Conservation (phyloP, 1,139 yeast genomes). For the Suhomyces bokatorum region DNA sequence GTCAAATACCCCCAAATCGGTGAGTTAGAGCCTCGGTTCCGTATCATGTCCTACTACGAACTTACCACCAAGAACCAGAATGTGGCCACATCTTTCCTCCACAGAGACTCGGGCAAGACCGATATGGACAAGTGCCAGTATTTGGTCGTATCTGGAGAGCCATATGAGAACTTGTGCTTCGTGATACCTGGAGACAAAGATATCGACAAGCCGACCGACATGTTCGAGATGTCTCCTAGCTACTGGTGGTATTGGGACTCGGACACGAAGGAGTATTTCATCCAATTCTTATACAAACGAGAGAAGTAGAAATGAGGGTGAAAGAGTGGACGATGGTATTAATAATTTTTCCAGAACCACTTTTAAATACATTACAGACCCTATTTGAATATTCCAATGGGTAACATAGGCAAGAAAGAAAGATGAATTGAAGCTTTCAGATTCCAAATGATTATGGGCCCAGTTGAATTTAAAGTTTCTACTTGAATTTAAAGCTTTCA, state of each 20-base stretch:
- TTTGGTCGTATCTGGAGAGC: constrained; percentile 77
- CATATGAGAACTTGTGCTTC: constrained; percentile 75
- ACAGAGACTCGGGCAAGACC: constrained; percentile 31
- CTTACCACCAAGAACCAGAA: constrained; percentile 49
- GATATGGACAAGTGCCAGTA: constrained; percentile 53
- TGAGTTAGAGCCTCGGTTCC: constrained; percentile 66
- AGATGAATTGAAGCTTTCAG: too few species aligned
- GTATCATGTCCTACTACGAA: constrained; percentile 77
- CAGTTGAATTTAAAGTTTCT: too few species aligned
- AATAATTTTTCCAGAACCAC: too few species aligned
- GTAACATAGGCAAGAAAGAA: too few species aligned
- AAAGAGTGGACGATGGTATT: too few species aligned
- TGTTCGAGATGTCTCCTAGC: constrained; percentile 36
- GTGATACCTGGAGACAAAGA: constrained; percentile 64
- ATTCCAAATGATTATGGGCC: too few species aligned
- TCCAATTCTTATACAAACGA: constrained; percentile 61
- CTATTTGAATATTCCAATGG: too few species aligned
- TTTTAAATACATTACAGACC: too few species aligned
- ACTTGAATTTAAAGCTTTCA: too few species aligned
- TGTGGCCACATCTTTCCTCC: constrained; percentile 25
- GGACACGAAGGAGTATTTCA: constrained; percentile 65
- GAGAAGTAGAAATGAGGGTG: background rate
- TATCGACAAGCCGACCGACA: constrained; percentile 43
- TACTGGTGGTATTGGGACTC: constrained; percentile 74
- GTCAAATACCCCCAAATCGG: constrained; percentile 56